Percentiles rank a stretch among this genome's conserved stretches.
These are phyloP conservation scores for Eurotiales sp. DNA, from an alignment of 2,329 filamentous ascomycete genomes.

Conservation along the genomic window DNA sequence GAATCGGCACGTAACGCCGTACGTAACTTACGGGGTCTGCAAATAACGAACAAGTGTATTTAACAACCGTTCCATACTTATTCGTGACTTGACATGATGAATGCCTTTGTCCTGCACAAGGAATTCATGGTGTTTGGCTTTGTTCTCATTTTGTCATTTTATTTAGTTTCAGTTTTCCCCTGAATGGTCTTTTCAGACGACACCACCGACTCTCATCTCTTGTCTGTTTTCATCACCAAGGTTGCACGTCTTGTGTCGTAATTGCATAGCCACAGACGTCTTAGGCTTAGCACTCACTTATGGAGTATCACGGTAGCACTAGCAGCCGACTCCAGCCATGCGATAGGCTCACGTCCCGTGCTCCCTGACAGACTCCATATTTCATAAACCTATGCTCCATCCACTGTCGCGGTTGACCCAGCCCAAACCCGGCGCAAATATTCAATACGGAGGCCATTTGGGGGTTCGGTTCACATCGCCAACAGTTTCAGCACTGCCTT, in stretches of 20 bases:
- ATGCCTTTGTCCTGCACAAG: too few relatives aligned
- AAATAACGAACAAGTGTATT: too few relatives aligned
- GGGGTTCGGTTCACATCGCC: too few relatives aligned
- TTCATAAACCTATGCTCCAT: neutral
- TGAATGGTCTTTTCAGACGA: neutral
- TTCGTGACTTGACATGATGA: too few relatives aligned
- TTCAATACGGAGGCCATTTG: neutral
- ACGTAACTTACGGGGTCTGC: neutral
- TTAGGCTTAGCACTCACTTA: too few relatives aligned
- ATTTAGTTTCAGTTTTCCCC: neutral
- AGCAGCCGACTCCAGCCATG: neutral
- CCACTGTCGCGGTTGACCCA: too few relatives aligned
- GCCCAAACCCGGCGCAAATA: neutral
- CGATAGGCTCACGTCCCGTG: neutral
- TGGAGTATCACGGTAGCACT: slow-evolving; percentile 2
- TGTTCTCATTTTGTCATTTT: too few relatives aligned
- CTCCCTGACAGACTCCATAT: neutral
- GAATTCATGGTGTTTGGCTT: too few relatives aligned
- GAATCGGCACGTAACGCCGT: neutral
- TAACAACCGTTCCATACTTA: too few relatives aligned
- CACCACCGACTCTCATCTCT: neutral
- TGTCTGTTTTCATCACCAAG: neutral
- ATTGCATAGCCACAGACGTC: slow-evolving; percentile 8
- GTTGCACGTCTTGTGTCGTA: neutral
- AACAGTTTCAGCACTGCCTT: slow-evolving; percentile 10